These are phyloP conservation scores for Cryptococcus amylolentus DNA, from an alignment of 1,284 basidiomycete species.

Conservation along the genomic window DNA sequence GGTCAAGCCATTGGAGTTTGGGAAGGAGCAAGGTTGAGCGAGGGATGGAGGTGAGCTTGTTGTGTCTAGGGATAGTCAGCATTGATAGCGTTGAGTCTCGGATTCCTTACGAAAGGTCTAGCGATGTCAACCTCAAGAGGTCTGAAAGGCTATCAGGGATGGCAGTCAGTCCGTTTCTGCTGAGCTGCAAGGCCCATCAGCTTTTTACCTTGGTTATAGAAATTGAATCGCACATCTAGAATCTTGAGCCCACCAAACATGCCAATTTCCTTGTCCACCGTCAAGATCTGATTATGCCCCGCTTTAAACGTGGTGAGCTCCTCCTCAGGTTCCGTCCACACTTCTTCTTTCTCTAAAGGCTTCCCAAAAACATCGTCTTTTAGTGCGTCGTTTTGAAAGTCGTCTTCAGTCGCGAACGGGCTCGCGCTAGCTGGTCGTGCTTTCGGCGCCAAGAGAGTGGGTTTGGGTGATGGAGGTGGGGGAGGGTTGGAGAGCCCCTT, in stretches of 20 bases:
- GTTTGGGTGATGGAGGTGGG: conserved; percentile 4
- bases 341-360: conserved; percentile 14
- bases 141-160: conserved; percentile 45
- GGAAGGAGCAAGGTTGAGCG: conserved; percentile 41
- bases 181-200: conserved; percentile 21
- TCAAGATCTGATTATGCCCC: conserved; percentile 30
- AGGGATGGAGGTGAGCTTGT: conserved; percentile 36
- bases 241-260: conserved; percentile 44
- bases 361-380: conserved; percentile 19
- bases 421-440: conserved; percentile 7
- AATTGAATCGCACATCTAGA: conserved; percentile 34
- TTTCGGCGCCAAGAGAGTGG: background rate
- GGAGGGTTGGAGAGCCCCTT: conserved; percentile 32
- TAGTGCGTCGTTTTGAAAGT: conserved; percentile 5
- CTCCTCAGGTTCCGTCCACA: conserved; percentile 39
- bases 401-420: conserved; percentile 4
- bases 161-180: conserved; percentile 28
- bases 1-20: conserved; percentile 38
- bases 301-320: conserved; percentile 39
- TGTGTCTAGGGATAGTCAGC: conserved; percentile 25
- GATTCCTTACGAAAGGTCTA: conserved; percentile 44
- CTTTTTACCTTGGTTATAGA: background rate
- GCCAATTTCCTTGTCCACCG: conserved; percentile 44
- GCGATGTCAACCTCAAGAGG: conserved; percentile 35
- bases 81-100: background rate